A percentile compares a stretch with the other conserved stretches of the same genome.
phyloP scores from a whole-genome alignment of 2,329 filamentous ascomycete genomes.

The Cladosporium sp. region DNA sequence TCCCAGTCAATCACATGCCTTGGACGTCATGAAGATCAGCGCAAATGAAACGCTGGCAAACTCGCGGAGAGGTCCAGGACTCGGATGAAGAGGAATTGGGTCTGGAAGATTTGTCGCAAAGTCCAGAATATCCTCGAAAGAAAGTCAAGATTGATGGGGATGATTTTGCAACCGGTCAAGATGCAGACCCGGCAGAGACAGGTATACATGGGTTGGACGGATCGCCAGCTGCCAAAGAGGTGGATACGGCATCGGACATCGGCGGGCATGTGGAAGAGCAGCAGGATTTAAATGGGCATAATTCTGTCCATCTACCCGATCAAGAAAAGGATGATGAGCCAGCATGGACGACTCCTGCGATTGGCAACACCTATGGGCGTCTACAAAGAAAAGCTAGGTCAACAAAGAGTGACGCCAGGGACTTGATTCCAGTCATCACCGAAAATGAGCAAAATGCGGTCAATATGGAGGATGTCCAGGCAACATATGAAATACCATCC shows the following conservation, averaged over 20 bases:
- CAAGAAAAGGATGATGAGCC: conserved; percentile 10
- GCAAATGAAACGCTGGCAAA: conserved; percentile 48
- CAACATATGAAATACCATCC: background rate
- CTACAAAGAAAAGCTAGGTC: background rate
- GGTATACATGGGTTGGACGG: no score
- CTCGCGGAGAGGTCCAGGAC: conserved; percentile 47
- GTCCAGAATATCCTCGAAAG: conserved; percentile 17
- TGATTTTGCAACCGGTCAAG: background rate
- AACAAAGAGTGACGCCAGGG: background rate
- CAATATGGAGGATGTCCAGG: background rate
- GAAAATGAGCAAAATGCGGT: conserved; percentile 1
- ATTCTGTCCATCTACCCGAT: background rate
- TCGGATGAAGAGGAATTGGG: conserved; percentile 47
- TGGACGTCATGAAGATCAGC: conserved; percentile 20
- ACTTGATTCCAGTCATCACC: background rate
- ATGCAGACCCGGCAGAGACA: background rate
- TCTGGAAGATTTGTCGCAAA: conserved; percentile 13
- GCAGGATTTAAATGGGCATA: background rate
- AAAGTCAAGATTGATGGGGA: conserved; percentile 10
- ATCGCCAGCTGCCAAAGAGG: background rate
- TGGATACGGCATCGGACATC: background rate
- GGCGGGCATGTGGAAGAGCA: no score
- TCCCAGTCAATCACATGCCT: background rate
- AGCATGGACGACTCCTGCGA: background rate
- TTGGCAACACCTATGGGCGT: background rate